Percentiles rank a stretch among this genome's conserved stretches.
phyloP scores from a whole-genome alignment of 2,329 filamentous ascomycete species.

The Blastomyces gilchristii region DNA sequence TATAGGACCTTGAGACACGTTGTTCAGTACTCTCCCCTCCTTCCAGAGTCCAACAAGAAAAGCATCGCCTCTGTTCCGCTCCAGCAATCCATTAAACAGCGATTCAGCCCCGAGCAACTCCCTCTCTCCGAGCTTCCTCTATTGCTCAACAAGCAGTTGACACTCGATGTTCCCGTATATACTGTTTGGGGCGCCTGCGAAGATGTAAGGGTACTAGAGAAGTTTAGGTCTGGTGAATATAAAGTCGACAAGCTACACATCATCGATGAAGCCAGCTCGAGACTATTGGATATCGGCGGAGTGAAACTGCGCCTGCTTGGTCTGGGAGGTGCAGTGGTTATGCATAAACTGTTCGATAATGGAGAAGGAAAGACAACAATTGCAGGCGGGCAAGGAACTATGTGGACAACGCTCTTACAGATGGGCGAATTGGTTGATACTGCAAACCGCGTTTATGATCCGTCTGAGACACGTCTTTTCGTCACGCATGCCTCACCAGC shows the following conservation, averaged over 20 bases:
- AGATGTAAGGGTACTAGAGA: slow-evolving; percentile 93
- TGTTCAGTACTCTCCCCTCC: slow-evolving; percentile 92
- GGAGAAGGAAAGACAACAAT: slow-evolving; percentile 96
- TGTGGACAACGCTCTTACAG: slow-evolving; percentile 97
- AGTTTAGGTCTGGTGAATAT: slow-evolving; percentile 95
- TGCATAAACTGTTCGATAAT: slow-evolving; percentile 99
- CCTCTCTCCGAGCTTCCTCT: slow-evolving; percentile 86
- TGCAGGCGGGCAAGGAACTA: slow-evolving; percentile 93
- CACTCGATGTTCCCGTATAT: slow-evolving; percentile 91
- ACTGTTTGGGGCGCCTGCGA: slow-evolving; percentile 99
- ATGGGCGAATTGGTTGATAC: slow-evolving; percentile 98
- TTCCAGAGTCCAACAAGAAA: slow-evolving; percentile 63
- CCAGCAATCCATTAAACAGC: slow-evolving; percentile 62
- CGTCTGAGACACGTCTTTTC: slow-evolving; percentile 92
- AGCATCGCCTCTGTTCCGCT: slow-evolving; percentile 59
- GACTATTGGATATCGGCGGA: slow-evolving; percentile 86
- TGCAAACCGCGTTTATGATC: slow-evolving; percentile 95
- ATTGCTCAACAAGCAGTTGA: slow-evolving; percentile 78
- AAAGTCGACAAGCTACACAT: slow-evolving; percentile 96
- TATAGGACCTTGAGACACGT: slow-evolving; percentile 90
- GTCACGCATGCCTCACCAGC: slow-evolving; percentile 95
- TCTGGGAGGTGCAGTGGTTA: slow-evolving; percentile 90
- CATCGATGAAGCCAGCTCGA: slow-evolving; percentile 94
- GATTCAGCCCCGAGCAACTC: slow-evolving; percentile 69
- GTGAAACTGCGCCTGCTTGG: slow-evolving; percentile 92